These are phyloP conservation scores for Osmanthus fragrans DNA, from an alignment of 257 asterid genomes.

Conservation along the genomic window DNA sequence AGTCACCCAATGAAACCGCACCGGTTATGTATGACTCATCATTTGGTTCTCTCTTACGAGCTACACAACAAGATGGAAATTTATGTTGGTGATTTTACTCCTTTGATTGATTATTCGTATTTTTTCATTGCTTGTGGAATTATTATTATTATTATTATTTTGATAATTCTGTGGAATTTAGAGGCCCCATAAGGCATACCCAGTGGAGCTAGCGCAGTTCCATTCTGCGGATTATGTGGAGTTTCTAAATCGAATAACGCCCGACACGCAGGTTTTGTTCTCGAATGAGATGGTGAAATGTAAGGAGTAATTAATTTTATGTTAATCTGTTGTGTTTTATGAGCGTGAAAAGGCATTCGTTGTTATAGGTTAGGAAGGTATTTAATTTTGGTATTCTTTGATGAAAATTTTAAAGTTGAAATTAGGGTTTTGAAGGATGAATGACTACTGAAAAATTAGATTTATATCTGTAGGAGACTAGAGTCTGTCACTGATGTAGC, in stretches of 20 bases:
- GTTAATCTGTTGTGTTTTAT: neutral
- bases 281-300: constrained; percentile 67
- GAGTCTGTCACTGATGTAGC: neutral
- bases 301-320: constrained; percentile 32
- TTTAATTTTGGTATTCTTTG: neutral
- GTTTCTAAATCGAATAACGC: constrained; percentile 84
- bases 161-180: constrained; percentile 30
- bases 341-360: neutral
- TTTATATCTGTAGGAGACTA: neutral
- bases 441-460: constrained; percentile 3
- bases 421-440: constrained; percentile 1
- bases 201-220: constrained; percentile 96
- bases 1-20: constrained; percentile 99
- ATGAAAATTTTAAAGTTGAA: neutral
- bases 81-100: constrained; percentile 55
- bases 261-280: constrained; percentile 61
- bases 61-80: constrained; percentile 98
- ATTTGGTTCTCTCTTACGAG: constrained; percentile 84
- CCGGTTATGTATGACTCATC: constrained; percentile 98
- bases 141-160: neutral
- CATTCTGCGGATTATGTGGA: constrained; percentile 97
- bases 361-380: neutral
- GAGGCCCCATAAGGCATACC: constrained; percentile 99
- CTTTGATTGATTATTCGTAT: neutral
- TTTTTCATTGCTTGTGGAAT: neutral